Evolutionary conservation across 345 rosid species (phyloP).

Genomic region (Gossypium mustelinum): DNA sequence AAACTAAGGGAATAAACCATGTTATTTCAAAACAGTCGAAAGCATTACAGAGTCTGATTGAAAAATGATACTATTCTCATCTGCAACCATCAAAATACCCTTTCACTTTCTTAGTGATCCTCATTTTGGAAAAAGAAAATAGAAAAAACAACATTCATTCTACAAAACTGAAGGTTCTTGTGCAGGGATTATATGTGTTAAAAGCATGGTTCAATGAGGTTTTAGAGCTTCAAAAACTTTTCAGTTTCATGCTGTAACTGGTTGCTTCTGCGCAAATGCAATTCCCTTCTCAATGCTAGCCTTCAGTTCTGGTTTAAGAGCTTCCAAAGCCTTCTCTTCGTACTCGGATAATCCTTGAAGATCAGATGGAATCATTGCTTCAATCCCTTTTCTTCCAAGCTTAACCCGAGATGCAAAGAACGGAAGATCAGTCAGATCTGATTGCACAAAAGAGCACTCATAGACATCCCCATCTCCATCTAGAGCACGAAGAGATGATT

Average conservation of each 20-base stretch:
- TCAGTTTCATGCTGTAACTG: conserved; percentile 44
- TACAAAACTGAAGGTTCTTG: conserved; percentile 31
- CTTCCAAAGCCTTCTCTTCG: conserved; percentile 79
- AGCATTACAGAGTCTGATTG: conserved; percentile 14
- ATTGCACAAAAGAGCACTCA: conserved; percentile 79
- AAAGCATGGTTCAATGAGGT: background rate
- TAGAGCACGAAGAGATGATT: conserved; percentile 92
- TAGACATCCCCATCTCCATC: conserved; percentile 90
- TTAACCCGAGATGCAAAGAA: conserved; percentile 86
- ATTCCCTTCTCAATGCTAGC: conserved; percentile 89
- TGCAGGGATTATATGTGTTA: conserved; percentile 15
- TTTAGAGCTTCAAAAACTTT: conserved; percentile 11
- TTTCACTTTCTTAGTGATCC: conserved; percentile 1
- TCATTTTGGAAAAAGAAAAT: background rate
- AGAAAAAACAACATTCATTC: conserved; percentile 20
- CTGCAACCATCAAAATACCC: conserved; percentile 28
- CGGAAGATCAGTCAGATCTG: conserved; percentile 72
- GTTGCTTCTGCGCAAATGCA: conserved; percentile 61
- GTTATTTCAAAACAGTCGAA: conserved; percentile 26
- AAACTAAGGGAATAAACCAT: conserved; percentile 2
- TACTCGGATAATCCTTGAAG: conserved; percentile 70
- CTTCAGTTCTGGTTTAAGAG: conserved; percentile 71
- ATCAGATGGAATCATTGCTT: conserved; percentile 67
- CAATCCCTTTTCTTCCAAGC: conserved; percentile 80
- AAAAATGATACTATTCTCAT: conserved; percentile 9